Evolutionary conservation across 768 basidiomycete genomes (phyloP), one percentile per base, ranked within the genome.

Genomic region (Collybia nuda): DNA sequence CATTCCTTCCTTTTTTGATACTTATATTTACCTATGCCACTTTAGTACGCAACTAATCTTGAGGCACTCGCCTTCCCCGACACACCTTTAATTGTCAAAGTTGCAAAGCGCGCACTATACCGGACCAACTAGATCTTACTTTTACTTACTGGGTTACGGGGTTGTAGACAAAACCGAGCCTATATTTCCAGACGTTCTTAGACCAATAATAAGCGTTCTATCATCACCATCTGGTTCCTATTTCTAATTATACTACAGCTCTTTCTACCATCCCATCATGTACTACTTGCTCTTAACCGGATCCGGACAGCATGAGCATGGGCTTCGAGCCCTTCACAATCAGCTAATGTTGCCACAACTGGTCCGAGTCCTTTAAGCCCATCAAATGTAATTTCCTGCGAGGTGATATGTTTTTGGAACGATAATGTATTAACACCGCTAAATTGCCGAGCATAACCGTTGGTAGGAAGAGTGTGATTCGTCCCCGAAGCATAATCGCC

Each of bases 401-500:
- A 94, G 12, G 97, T 99, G 60, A 98, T 98, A 67, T 98, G 90
- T 69, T 99, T 99, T 66, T 98, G 95, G 88, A 98, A 99, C 1
- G 93, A 94, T 7, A 82, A 75, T 0, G 96, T 98, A 73, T 96
- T 98, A 58, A 99, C 97, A 4, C 97, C 97, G 58, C 94, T 97
- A 75, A 95, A 99, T 66, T 98, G 97, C 44, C 93, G 85, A 19
- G 97, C 97, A 67, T 94, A 99, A 19, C 96, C 94, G 55, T 93
- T 93, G 8, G 92, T 97, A 32, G 96, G 96, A 19, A 99, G 76
- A 0, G 96, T 98, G 74, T 99, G 97, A 68, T 99, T 99, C 6
- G 97, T 98, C 17, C 97, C 97, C 0, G 96, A 98, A 5, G 96
- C 96, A 60, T 98, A 99, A 68, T 99, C 97, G 24, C 97, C 97